Conservation (phyloP, 2,329 filamentous ascomycete genomes). For the Epichloe baconii region DNA sequence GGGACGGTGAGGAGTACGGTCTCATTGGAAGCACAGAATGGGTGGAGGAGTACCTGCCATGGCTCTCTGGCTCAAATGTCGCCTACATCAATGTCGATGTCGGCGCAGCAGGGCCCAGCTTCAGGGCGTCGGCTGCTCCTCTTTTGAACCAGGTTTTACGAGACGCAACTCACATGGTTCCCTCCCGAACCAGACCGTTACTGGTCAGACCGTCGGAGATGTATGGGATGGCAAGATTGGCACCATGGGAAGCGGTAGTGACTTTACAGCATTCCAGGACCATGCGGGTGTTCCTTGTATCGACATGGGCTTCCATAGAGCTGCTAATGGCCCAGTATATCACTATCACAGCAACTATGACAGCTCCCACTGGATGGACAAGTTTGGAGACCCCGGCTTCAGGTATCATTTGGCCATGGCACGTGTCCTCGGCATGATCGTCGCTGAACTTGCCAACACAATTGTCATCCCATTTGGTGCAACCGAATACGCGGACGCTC, state of each 20-base stretch:
- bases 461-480: conserved; percentile 52
- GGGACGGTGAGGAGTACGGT: conserved; percentile 77
- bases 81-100: conserved; percentile 83
- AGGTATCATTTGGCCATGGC: conserved; percentile 54
- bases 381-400: conserved; percentile 58
- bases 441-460: conserved; percentile 47
- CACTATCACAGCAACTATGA: conserved; percentile 91
- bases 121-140: conserved; percentile 55
- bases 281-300: conserved; percentile 53
- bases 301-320: conserved; percentile 45
- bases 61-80: conserved; percentile 59
- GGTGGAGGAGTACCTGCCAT: conserved; percentile 81
- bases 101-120: conserved; percentile 51
- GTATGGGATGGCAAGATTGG: conserved; percentile 48
- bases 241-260: conserved; percentile 60
- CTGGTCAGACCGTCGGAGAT: conserved; percentile 56
- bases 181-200: conserved; percentile 67
- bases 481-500: conserved; percentile 46
- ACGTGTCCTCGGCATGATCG: conserved; percentile 49
- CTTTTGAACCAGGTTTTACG: conserved; percentile 62
- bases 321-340: conserved; percentile 42
- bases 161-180: conserved; percentile 49
- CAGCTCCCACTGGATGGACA: conserved; percentile 78
- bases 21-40: conserved; percentile 81
- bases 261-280: conserved; percentile 66